A percentile compares a stretch with the other conserved stretches of the same genome.
Conservation (phyloP, 495 filamentous ascomycete genomes). For the Xylaria cubensis region DNA sequence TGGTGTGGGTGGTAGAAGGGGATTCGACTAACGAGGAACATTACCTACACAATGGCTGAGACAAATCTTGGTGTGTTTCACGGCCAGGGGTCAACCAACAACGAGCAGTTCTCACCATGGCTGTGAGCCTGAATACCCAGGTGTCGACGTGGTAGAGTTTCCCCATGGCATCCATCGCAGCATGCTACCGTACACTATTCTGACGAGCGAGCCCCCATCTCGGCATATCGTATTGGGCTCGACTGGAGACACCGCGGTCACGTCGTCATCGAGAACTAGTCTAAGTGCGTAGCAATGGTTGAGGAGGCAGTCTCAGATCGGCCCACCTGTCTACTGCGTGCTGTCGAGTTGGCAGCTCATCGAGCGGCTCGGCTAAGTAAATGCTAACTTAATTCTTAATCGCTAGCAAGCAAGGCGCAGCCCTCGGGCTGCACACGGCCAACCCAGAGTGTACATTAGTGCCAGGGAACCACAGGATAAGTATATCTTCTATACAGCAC, state of each 20-base stretch:
- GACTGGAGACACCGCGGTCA: slow-evolving; percentile 5
- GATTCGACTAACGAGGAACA: slow-evolving; percentile 15
- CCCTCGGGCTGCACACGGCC: slow-evolving; percentile 11
- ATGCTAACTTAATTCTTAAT: slow-evolving; percentile 4
- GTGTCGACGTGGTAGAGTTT: slow-evolving; percentile 12
- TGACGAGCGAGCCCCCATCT: slow-evolving; percentile 18
- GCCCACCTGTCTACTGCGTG: slow-evolving; percentile 6
- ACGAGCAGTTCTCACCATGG: background rate
- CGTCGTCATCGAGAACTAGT: slow-evolving; percentile 1
- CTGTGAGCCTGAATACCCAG: slow-evolving; percentile 7
- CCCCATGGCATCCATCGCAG: slow-evolving; percentile 4
- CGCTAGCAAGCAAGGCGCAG: slow-evolving; percentile 27
- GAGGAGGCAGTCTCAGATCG: slow-evolving; percentile 16
- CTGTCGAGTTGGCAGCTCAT: slow-evolving; percentile 17
- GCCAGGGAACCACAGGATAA: background rate
- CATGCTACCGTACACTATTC: background rate
- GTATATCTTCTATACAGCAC: background rate
- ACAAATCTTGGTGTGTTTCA: slow-evolving; percentile 20
- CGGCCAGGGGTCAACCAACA: slow-evolving; percentile 7
- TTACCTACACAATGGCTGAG: slow-evolving; percentile 18
- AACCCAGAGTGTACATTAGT: background rate
- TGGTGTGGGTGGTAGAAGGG: slow-evolving; percentile 16
- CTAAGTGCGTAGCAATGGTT: background rate
- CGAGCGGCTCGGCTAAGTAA: background rate
- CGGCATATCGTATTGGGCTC: background rate